Base-by-base conservation (phyloP, 2,329 filamentous ascomycete species). In the Curvularia lunata region DNA sequence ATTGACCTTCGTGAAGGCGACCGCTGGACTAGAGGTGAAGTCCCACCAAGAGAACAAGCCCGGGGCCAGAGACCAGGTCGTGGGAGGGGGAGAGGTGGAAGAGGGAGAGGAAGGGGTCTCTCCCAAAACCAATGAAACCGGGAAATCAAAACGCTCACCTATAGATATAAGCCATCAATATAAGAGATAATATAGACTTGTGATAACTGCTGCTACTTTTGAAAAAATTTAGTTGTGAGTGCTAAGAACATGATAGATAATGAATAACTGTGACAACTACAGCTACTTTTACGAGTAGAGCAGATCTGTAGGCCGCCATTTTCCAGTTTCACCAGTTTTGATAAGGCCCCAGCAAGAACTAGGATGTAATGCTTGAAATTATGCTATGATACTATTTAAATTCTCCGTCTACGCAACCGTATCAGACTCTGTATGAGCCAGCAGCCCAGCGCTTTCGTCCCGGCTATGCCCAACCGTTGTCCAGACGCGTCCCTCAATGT, bases 391-490 rank as follows among this genome's bases (percentile, higher is more conserved):
- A 7, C 13, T 13, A 46, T 16, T n/a, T n/a, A n/a, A n/a, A 1
- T 25, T 46, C 16, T 32, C n/a, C 7, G n/a, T 19, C 34, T 19
- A 52, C 5, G 54, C 54, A n/a, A 57, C 50, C n/a, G 61, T 61
- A 54, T 73, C 70, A 34, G 61, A 65, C 61, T 72, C 72, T 23
- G 70, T 69, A 47, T 73, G 69, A 3, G 61, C 52, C 40, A 75
- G 46, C 48, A 75, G 28, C 2, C 61, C 54, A 7, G 62, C 61
- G 2, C 66, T 65, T 59, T 75, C 73, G 30, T 56, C 58, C 16
- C 51, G 46, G 8, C 52, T 57, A 49, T 70, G 67, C 10, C 59
- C 53, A 4, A 55, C 54, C 9, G 59, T 65, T 41, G 70, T 68
- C 68, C 70, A 73, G 23, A 73, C 71, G 4, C 63, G 59, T 1